Conservation (phyloP, 345 rosid genomes). For the Crucihimalaya himalaica region DNA sequence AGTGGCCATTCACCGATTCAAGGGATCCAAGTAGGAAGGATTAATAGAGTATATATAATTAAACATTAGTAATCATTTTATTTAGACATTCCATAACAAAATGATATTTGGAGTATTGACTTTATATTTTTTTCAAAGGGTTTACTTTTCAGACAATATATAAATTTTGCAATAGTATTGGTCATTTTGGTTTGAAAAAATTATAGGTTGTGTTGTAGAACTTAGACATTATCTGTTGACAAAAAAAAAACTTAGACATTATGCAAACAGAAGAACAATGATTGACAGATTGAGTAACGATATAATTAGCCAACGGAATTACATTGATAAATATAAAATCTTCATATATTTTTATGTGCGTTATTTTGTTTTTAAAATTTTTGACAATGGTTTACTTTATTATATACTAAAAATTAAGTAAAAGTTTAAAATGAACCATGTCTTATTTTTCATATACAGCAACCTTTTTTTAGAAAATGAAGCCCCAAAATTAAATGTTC, state of each 20-base stretch:
- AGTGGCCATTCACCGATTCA: slow-evolving; percentile 38
- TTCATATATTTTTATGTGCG: not conserved
- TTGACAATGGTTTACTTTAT: not conserved
- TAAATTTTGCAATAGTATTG: not conserved
- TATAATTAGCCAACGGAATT: not conserved
- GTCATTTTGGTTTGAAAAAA: not conserved
- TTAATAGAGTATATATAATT: not conserved
- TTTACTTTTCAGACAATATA: too few relatives aligned
- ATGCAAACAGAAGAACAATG: not conserved
- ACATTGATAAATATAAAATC: not conserved
- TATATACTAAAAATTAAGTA: too few relatives aligned
- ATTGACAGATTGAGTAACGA: not conserved
- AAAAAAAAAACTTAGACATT: slow-evolving; percentile 13
- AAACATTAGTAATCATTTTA: not conserved
- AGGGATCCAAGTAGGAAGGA: slow-evolving; percentile 27
- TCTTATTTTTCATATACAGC: not conserved
- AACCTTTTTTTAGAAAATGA: not conserved
- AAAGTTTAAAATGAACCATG: not conserved
- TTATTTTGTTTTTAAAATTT: not conserved
- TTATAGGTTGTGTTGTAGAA: too few relatives aligned
- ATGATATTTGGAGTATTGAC: not conserved
- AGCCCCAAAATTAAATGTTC: not conserved
- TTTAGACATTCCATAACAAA: not conserved
- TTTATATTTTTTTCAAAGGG: too few relatives aligned
- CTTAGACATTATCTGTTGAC: slow-evolving; percentile 12